A percentile compares a stretch with the other conserved stretches of the same genome.
Evolutionary conservation across 75 land plant genomes (phyloP).

Genomic region (Cunninghamia lanceolata): DNA sequence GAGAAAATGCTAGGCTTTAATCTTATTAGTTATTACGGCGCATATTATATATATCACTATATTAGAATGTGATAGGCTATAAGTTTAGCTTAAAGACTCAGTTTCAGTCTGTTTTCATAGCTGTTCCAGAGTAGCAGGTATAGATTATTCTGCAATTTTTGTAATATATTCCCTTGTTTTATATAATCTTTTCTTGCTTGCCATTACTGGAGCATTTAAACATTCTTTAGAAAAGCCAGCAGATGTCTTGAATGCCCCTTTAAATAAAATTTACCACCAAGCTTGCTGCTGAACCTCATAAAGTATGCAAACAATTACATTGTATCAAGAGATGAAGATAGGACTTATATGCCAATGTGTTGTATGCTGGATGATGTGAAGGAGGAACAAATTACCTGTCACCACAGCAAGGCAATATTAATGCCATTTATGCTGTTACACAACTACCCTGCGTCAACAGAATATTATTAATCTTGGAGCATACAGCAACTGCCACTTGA

Average conservation of each 20-base stretch:
- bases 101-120: background rate
- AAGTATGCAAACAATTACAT: no score
- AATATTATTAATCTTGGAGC: background rate
- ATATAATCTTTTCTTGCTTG: no score
- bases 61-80: no score
- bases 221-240: no score
- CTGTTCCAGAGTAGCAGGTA: background rate
- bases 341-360: background rate
- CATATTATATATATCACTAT: no score
- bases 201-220: no score
- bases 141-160: background rate
- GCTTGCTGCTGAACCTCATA: no score
- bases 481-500: background rate
- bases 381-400: background rate
- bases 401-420: background rate
- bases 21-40: no score
- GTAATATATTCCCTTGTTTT: no score
- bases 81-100: background rate
- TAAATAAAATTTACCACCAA: no score
- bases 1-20: no score
- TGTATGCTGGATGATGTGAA: background rate
- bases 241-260: no score
- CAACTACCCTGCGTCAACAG: background rate
- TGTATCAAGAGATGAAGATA: background rate
- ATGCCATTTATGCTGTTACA: background rate